Evolutionary conservation across 2,329 filamentous ascomycete genomes (phyloP), one percentile per base, ranked within the genome.

Genomic region (Colletotrichum agaves): DNA sequence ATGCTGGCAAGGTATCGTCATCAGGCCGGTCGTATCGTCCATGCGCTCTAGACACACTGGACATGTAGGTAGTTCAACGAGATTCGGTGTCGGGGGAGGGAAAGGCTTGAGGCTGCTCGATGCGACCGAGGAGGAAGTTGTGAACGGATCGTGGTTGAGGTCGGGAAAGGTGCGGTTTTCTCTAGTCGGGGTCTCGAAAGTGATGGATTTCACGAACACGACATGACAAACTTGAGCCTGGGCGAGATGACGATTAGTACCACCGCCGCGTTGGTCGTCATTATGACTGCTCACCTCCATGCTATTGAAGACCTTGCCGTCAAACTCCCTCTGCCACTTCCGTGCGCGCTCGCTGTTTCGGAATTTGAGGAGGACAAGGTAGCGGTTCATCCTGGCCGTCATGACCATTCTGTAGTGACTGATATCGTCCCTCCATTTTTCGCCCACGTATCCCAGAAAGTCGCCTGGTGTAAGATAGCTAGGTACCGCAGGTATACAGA

Each of bases 1-100:
- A 74, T 99, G 96, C 75, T 98, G 95, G 76, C 96, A 99, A 33
- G 97, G 90, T 44, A 98, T 98, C 1, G 96, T 99, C 76, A 99
- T 88, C 2, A 99, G 84, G 0, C 96, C 96, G 0, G 94, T 97
- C 0, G 94, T 98, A 77, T 98, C 95, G 75, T 99, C 96, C 96
- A 99, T 99, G 53, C 95, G 91, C 78, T 99, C 96, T 5, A 99
- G 86, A 72, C 96, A 99, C 10, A 99, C 96, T 0, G 96, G 94
- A 71, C 96, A 99, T 1, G 96, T 98, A 2, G 96, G 96, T 12
- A 99, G 83, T 80, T 99, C 96, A 61, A 97, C 87, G 1, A 98
- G 85, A 56, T 93, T 91, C 1, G 94, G 92, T 1, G 95, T 97
- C 2, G 87, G 87, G 2, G 84, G 90, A 4, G 88, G 87, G 59